Evolutionary conservation across 495 filamentous ascomycete genomes (phyloP), one percentile per base, ranked within the genome.

Genomic region (Penicillium dipodomyicola): DNA sequence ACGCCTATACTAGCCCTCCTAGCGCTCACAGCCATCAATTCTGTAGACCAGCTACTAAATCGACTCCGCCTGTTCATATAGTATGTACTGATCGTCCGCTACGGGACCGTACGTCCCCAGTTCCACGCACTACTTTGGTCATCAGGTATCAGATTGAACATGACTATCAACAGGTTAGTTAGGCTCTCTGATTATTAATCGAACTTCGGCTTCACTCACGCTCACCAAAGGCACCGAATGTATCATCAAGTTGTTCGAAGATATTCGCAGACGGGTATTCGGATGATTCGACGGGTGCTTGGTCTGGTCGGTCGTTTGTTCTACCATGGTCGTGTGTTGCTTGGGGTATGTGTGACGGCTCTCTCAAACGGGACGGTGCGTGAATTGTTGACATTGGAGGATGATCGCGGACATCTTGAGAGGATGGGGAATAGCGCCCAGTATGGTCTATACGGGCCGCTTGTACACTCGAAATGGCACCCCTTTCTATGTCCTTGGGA

Each of bases 201-300:
- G 30, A 5, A n/a, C 8, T 0, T 37, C n/a, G 17, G 49, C 4
- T 25, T 3, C 7, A 53, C 56, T 41, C 32, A 58, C 56, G 19
- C 25, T 58, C 49, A 15, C 56, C 56, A 54, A 58, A 58, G 19
- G 56, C 49, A 4, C 49, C 56, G 15, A 58, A 53, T 5, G 49
- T 58, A 25, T 47, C 49, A 3, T 58, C 56, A 9, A 58, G 43
- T 39, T 53, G 49, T 17, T 53, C 41, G 14, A 58, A 54, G 43
- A 58, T 58, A 12, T 46, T 37, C 17, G 49, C 49, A 0, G 49
- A 58, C 2, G 56, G 56, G 17, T 47, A 47, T 40, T 44, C 56
- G 4, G 32, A 33, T 2, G 29, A 2, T 14, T 20, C 39, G 32
- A 37, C 6, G 10, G 32, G 30, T 23, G 17, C 22, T 33, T 49